These are phyloP conservation scores for Cryptococcus depauperatus DNA, from an alignment of 1,284 basidiomycete genomes.

Conservation along the genomic window DNA sequence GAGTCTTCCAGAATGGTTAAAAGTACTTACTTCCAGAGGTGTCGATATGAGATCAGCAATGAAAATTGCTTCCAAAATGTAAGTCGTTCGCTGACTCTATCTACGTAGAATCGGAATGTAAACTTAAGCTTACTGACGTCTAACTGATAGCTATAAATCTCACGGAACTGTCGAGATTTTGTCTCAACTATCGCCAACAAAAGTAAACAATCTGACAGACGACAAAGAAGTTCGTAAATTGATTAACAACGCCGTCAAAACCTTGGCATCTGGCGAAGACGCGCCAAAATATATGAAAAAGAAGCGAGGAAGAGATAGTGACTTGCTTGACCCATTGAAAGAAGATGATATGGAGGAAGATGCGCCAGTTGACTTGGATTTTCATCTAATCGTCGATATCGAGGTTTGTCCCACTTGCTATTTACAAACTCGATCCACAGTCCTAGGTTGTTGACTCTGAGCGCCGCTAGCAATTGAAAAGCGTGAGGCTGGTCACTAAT, in stretches of 20 bases:
- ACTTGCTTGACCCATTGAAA: conserved; percentile 25
- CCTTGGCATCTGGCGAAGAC: conserved; percentile 28
- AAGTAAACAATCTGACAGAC: conserved; percentile 54
- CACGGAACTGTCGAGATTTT: conserved; percentile 59
- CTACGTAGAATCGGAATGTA: too few relatives aligned
- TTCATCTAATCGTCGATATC: conserved; percentile 30
- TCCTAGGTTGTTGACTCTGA: background rate
- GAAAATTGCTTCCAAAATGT: conserved; percentile 69
- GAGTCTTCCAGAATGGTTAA: conserved; percentile 63
- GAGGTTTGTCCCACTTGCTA: conserved; percentile 21
- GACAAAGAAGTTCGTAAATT: conserved; percentile 63
- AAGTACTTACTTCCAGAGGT: conserved; percentile 57
- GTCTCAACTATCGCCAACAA: conserved; percentile 53
- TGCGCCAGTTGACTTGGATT: conserved; percentile 22
- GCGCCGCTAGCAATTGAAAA: background rate
- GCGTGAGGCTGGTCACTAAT: conserved; percentile 55
- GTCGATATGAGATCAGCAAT: conserved; percentile 68
- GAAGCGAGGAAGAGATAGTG: conserved; percentile 26
- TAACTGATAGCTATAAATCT: conserved; percentile 59
- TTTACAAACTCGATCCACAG: background rate
- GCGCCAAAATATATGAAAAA: conserved; percentile 20
- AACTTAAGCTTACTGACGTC: conserved; percentile 1
- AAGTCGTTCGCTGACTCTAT: conserved; percentile 26
- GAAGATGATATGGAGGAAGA: conserved; percentile 9
- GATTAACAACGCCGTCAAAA: conserved; percentile 57